Evolutionary conservation across 768 basidiomycete genomes (phyloP), one percentile per base, ranked within the genome.

Genomic region (Hypholoma sublateritium): DNA sequence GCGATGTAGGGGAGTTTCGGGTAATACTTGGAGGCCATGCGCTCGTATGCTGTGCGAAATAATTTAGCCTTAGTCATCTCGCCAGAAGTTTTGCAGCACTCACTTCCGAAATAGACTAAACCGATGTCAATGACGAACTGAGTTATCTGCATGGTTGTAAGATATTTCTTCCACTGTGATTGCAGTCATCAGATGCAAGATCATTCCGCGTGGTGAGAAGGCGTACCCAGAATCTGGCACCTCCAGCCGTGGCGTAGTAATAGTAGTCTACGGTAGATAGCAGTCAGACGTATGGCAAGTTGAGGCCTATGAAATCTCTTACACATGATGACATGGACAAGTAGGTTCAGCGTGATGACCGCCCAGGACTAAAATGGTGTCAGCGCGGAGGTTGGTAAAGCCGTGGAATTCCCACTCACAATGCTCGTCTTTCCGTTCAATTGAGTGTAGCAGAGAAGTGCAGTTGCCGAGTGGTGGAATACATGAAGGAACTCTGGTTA

Each of bases 311-410:
- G 46, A n/a, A n/a, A 19, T 39, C 24, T 82, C 90, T 71, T 72
- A 95, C 93, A 98, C 97, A 99, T 99, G 66, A 97, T 75, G 70
- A 98, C 95, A 74, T 99, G 97, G 48, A 98, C 96, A 55, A 80
- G 73, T 58, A 98, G 78, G 78, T 98, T 98, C 61, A 97, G 83
- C 46, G 79, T 74, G 72, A 98, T 98, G 60, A 94, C 91, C 59
- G 94, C 85, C 97, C 97, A 99, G 61, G 96, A 98, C 94, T 95
- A 60, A 19, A 24, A 21, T 49, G 7, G 37, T 28, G 50, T 59
- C 17, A 59, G 52, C 44, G 21, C 55, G 28, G n/a, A 22, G 21
- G 36, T 24, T 7, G 19, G 43, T 39, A 13, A 50, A 47, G 62
- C 34, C 41, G 36, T 59, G 45, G 60, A 9, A 24, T 56, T 22